Percentiles rank a stretch among this genome's conserved stretches.
Evolutionary conservation across 768 basidiomycete genomes (phyloP).

Genomic region (Hygrocybe punicea): DNA sequence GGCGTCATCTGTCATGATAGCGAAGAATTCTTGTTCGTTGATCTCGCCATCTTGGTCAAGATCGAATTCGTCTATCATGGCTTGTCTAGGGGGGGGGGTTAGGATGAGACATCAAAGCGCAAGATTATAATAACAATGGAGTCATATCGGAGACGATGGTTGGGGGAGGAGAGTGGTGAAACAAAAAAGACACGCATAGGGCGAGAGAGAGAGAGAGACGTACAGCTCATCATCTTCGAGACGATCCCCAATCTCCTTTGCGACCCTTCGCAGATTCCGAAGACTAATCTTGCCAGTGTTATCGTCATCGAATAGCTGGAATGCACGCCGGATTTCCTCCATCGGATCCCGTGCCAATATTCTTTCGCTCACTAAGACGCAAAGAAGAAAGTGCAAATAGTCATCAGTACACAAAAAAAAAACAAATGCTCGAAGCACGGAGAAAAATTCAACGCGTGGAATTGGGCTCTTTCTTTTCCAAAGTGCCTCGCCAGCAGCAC

Average conservation of each 20-base stretch:
- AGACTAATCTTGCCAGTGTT: constrained; percentile 91
- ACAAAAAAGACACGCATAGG: too few species aligned
- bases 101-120: constrained; percentile 3
- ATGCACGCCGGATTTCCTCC: constrained; percentile 94
- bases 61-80: constrained; percentile 99
- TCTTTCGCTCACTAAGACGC: constrained; percentile 80
- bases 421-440: not conserved
- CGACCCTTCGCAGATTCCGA: constrained; percentile 86
- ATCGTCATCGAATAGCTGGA: constrained; percentile 96
- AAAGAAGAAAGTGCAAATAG: not conserved
- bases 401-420: not conserved
- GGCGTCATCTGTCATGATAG: constrained; percentile 94
- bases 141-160: too few species aligned
- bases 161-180: too few species aligned
- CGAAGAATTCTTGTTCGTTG: constrained; percentile 92
- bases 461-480: not conserved
- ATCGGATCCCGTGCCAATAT: constrained; percentile 93
- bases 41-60: constrained; percentile 98
- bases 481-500: too few species aligned
- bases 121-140: not conserved
- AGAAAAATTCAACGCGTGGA: not conserved
- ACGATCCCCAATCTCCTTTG: constrained; percentile 93
- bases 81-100: constrained; percentile 60
- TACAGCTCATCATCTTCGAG: constrained; percentile 96
- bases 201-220: too few species aligned